Conservation (phyloP, 352 stramenopile genomes). For the Globisporangium yorkense region DNA sequence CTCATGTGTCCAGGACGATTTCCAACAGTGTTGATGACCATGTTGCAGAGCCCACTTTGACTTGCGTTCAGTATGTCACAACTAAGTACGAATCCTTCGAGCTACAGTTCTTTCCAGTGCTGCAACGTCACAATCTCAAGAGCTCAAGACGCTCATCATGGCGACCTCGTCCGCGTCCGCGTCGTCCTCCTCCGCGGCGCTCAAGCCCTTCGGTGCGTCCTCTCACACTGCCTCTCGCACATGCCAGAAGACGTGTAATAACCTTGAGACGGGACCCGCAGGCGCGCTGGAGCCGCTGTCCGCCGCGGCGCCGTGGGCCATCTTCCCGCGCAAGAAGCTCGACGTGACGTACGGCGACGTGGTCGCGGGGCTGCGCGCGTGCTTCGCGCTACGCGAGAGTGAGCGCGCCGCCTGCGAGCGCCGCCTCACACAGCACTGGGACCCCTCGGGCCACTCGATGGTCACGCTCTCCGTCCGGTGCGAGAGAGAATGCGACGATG, state of each 20-base stretch:
- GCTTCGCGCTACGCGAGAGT: constrained; percentile 48
- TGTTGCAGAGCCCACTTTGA: not conserved
- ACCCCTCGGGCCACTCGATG: constrained; percentile 51
- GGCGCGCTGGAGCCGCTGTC: constrained; percentile 51
- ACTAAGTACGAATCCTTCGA: not conserved
- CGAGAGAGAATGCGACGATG: not conserved
- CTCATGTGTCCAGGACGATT: too few species aligned
- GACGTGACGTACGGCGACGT: constrained; percentile 78
- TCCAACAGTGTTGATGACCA: not conserved
- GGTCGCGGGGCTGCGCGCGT: constrained; percentile 38
- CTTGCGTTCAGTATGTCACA: not conserved
- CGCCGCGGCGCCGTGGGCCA: constrained; percentile 53
- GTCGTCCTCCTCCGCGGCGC: constrained; percentile 7
- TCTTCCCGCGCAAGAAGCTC: constrained; percentile 81
- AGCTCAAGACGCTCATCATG: not conserved
- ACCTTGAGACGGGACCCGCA: constrained; percentile 7
- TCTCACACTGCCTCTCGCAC: not conserved
- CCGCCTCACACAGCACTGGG: constrained; percentile 47
- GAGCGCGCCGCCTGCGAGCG: constrained; percentile 47
- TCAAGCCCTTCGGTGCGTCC: constrained; percentile 38
- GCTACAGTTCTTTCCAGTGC: too few species aligned
- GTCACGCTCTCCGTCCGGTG: constrained; percentile 73
- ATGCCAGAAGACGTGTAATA: too few species aligned
- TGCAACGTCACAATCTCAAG: too few species aligned
- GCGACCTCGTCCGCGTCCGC: not conserved